Base-by-base conservation (phyloP, 2,329 filamentous ascomycete species). In the Alternaria atra region DNA sequence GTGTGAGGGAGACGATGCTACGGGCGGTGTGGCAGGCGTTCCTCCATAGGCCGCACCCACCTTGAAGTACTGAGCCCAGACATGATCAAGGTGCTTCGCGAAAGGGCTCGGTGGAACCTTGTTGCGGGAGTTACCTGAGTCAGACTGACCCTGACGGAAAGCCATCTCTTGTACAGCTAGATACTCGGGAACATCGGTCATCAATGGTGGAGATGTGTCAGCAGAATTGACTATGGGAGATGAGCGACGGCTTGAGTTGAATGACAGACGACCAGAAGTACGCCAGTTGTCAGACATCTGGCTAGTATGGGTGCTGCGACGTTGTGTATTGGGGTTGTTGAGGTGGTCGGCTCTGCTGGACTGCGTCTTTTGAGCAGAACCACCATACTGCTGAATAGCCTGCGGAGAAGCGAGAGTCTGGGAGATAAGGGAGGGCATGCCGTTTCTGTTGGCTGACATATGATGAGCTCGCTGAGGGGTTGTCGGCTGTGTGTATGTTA, bases 81-180 rank as follows among this genome's bases (percentile, higher is more conserved):
- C 55, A 15, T 60, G 40, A 25, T 73, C 61, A 25, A 65, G 68
- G 7, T 55, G 43, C 25, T 47, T 53, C 2, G 59, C 55, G 43
- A 71, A 74, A 1, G 69, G 70, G 30, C 60, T 74, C 20, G 60
- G 10, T 12, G 70, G 64, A 5, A 64, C 10, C 6, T 60, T 43
- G 20, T 63, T 52, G 5, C 51, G 50, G 17, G 56, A 30, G 15
- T 52, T 58, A 30, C 50, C 55, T 12, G 44, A 46, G 25, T 70
- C 66, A 15, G 61, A 53, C 40, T 71, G 69, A 30, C 70, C 71
- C 34, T 68, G 65, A 48, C 70, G 70, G 48, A 72, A 71, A 10
- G 66, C 71, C 53, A 67, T 64, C 43, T 71, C 71, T 44, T 73
- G 66, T 9, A 73, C 70, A 27, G 65, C 61, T 1, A 66, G 50